Evolutionary conservation across 2,329 filamentous ascomycete species (phyloP).

Genomic region (Colletotrichum sp.): DNA sequence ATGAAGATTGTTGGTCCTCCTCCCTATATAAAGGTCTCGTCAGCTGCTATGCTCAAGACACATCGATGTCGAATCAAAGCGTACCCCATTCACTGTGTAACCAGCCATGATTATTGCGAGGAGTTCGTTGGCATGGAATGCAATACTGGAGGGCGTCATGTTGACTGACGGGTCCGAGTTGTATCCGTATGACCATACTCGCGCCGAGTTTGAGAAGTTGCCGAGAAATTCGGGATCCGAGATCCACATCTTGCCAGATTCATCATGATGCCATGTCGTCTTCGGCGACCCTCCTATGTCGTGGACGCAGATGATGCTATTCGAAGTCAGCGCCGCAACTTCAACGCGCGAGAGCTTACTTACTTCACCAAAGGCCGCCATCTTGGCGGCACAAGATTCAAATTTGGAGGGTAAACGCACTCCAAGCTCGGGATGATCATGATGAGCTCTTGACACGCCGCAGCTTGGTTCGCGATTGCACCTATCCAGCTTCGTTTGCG

Average conservation of each 20-base stretch:
- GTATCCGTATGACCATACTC: constrained; percentile 27
- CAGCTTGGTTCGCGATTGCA: background rate
- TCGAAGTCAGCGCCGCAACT: constrained; percentile 17
- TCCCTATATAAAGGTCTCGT: background rate
- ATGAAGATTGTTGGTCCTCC: constrained; percentile 25
- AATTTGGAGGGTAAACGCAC: constrained; percentile 6
- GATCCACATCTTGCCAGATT: constrained; percentile 28
- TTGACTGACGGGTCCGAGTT: constrained; percentile 27
- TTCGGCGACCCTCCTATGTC: constrained; percentile 23
- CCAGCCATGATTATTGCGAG: constrained; percentile 3
- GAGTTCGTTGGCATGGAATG: constrained; percentile 27
- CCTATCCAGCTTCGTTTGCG: background rate
- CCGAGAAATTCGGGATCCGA: constrained; percentile 27
- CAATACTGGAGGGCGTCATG: constrained; percentile 26
- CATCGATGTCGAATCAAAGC: too few species aligned
- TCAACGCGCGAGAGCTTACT: background rate
- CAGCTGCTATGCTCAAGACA: too few species aligned
- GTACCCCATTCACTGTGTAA: constrained; percentile 6
- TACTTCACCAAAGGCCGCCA: constrained; percentile 10
- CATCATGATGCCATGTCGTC: constrained; percentile 26
- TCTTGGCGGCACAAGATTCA: background rate
- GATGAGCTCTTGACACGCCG: background rate
- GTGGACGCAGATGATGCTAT: constrained; percentile 28
- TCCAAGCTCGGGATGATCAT: constrained; percentile 19
- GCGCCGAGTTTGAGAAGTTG: constrained; percentile 12